phyloP scores from a whole-genome alignment of 2,329 filamentous ascomycete genomes.

The Fusarium verticillioides region DNA sequence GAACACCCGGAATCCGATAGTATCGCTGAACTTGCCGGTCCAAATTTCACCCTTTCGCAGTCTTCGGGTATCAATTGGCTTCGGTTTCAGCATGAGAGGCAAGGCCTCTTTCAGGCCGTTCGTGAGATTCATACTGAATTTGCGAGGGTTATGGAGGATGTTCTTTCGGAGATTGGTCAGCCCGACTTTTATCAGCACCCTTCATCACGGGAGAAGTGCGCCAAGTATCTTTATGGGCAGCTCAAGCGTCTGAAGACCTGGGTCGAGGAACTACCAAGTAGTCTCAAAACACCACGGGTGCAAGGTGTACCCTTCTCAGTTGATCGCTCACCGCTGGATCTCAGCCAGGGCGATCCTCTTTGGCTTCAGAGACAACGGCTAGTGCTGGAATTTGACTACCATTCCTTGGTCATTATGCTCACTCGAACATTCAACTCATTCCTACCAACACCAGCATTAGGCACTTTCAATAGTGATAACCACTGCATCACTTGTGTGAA shows the following conservation, averaged over 20 bases:
- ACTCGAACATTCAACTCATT: slow-evolving; percentile 56
- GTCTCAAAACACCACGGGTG: slow-evolving; percentile 52
- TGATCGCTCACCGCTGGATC: slow-evolving; percentile 47
- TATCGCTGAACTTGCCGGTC: slow-evolving; percentile 20
- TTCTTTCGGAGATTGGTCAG: slow-evolving; percentile 22
- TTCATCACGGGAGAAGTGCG: slow-evolving; percentile 42
- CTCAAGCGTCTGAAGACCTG: slow-evolving; percentile 47
- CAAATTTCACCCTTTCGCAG: slow-evolving; percentile 27
- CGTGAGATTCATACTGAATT: slow-evolving; percentile 36
- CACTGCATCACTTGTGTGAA: slow-evolving; percentile 39
- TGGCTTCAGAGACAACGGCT: slow-evolving; percentile 57
- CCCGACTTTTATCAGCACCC: slow-evolving; percentile 42
- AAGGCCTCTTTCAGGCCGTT: slow-evolving; percentile 23
- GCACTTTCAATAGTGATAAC: slow-evolving; percentile 43
- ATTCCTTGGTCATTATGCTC: slow-evolving; percentile 52
- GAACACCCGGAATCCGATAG: slow-evolving; percentile 15
- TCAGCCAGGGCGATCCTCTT: slow-evolving; percentile 50
- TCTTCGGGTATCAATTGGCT: slow-evolving; percentile 36
- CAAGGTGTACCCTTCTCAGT: slow-evolving; percentile 52
- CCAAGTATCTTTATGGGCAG: slow-evolving; percentile 42
- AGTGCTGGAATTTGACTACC: slow-evolving; percentile 56
- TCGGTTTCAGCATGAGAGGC: slow-evolving; percentile 34
- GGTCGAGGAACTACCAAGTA: slow-evolving; percentile 49
- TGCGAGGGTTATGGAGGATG: slow-evolving; percentile 20
- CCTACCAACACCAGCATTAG: slow-evolving; percentile 40